A percentile compares a stretch with the other conserved stretches of the same genome.
phyloP scores from a whole-genome alignment of 148 eudicot genomes.

The Fallopia convolvulus region DNA sequence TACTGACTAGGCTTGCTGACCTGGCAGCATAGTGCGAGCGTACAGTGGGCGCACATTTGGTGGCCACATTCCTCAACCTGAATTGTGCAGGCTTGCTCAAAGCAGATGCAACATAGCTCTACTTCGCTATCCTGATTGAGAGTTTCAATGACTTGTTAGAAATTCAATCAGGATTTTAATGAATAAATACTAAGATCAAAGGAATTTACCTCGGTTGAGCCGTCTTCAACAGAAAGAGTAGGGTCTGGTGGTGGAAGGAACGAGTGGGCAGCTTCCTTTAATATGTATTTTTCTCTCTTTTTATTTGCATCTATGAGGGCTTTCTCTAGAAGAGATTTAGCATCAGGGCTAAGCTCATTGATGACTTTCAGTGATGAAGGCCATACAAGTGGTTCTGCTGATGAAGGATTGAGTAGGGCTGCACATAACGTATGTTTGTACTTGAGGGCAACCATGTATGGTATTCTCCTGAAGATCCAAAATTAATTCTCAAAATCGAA shows the following conservation, averaged over 20 bases:
- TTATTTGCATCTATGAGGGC: conserved; percentile 26
- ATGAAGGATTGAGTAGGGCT: conserved; percentile 27
- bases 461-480: conserved; percentile 20
- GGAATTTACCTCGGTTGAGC: neutral
- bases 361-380: conserved; percentile 27
- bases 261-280: conserved; percentile 23
- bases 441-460: conserved; percentile 28
- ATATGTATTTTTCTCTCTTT: conserved; percentile 28
- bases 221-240: conserved; percentile 2
- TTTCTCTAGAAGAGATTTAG: conserved; percentile 27
- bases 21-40: conserved; percentile 28
- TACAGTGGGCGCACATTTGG: conserved; percentile 29
- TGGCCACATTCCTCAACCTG: conserved; percentile 25
- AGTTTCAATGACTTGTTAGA: neutral
- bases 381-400: conserved; percentile 30
- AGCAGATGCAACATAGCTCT: conserved; percentile 30
- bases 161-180: neutral
- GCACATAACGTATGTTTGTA: conserved; percentile 25
- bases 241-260: conserved; percentile 16
- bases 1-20: conserved; percentile 11
- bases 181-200: neutral
- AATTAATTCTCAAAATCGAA: neutral
- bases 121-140: conserved; percentile 19
- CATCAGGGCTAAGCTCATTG: conserved; percentile 24
- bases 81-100: conserved; percentile 28